Evolutionary conservation across 768 basidiomycete genomes (phyloP).

Genomic region (Gymnopilus junonius): DNA sequence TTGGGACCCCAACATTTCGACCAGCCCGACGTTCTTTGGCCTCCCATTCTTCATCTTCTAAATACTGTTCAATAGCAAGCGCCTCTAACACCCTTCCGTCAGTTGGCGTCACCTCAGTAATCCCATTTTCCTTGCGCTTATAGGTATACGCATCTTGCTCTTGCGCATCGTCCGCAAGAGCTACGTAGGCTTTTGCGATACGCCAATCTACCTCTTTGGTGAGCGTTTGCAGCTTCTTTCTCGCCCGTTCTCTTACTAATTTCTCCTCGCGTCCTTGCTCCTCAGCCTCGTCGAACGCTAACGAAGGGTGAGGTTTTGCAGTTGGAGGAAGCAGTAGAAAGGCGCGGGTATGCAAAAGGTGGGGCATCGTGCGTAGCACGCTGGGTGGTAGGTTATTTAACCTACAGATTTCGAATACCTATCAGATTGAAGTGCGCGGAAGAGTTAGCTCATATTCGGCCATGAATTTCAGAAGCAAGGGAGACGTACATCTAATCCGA

Average conservation of each 20-base stretch:
- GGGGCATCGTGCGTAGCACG: slow-evolving; percentile 71
- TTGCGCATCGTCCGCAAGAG: slow-evolving; percentile 55
- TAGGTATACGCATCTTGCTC: slow-evolving; percentile 28
- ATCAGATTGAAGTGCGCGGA: slow-evolving; percentile 16
- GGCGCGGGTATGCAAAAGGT: slow-evolving; percentile 71
- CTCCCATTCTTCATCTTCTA: slow-evolving; percentile 79
- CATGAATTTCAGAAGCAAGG: not conserved
- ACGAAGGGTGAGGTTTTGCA: slow-evolving; percentile 28
- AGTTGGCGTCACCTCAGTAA: slow-evolving; percentile 3
- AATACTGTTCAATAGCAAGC: slow-evolving; percentile 59
- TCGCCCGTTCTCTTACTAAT: slow-evolving; percentile 56
- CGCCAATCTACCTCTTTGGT: slow-evolving; percentile 74
- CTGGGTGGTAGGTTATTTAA: slow-evolving; percentile 69
- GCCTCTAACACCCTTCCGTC: slow-evolving; percentile 39
- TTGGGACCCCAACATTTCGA: slow-evolving; percentile 21
- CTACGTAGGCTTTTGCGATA: slow-evolving; percentile 72
- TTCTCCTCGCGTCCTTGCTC: slow-evolving; percentile 44
- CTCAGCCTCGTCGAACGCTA: slow-evolving; percentile 22
- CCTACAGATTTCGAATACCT: slow-evolving; percentile 63
- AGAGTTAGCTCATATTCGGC: slow-evolving; percentile 4
- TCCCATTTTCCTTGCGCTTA: slow-evolving; percentile 37
- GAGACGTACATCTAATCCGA: slow-evolving; percentile 60
- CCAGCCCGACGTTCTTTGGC: slow-evolving; percentile 35
- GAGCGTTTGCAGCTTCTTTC: slow-evolving; percentile 62
- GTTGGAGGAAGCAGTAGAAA: slow-evolving; percentile 58